Percentiles rank a stretch among this genome's conserved stretches.
phyloP scores from a whole-genome alignment of 2,329 filamentous ascomycete species.

The Diaporthe eres region DNA sequence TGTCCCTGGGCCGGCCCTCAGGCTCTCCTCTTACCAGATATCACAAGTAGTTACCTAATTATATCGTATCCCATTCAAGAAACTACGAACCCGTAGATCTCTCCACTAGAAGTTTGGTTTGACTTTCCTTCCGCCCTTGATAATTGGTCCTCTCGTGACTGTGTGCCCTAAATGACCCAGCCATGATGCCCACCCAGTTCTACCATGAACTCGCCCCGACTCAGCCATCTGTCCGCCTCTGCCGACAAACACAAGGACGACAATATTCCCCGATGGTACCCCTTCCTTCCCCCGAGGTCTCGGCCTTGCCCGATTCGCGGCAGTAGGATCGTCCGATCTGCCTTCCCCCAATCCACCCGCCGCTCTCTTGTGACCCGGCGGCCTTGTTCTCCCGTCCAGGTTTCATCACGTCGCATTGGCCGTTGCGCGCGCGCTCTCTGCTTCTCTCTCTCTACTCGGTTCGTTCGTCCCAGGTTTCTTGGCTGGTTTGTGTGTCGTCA shows the following conservation, averaged over 20 bases:
- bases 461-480: background rate
- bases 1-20: background rate
- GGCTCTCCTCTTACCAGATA: background rate
- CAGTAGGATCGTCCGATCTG: background rate
- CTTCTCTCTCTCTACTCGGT: background rate
- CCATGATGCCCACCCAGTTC: background rate
- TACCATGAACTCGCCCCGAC: background rate
- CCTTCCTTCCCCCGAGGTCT: background rate
- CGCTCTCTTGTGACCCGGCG: background rate
- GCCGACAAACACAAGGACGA: background rate
- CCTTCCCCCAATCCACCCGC: background rate
- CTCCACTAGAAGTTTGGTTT: background rate
- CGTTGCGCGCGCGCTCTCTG: background rate
- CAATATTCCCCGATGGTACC: too few species aligned
- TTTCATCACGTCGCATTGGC: background rate
- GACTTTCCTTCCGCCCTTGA: background rate
- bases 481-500: background rate
- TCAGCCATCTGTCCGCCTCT: background rate
- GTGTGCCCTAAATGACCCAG: too few species aligned
- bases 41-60: background rate
- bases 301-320: background rate
- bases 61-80: background rate
- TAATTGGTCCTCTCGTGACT: too few species aligned
- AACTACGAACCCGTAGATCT: background rate
- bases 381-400: constrained; percentile 4